Conservation (phyloP, 352 stramenopile species). For the Pythium phragmiticola region DNA sequence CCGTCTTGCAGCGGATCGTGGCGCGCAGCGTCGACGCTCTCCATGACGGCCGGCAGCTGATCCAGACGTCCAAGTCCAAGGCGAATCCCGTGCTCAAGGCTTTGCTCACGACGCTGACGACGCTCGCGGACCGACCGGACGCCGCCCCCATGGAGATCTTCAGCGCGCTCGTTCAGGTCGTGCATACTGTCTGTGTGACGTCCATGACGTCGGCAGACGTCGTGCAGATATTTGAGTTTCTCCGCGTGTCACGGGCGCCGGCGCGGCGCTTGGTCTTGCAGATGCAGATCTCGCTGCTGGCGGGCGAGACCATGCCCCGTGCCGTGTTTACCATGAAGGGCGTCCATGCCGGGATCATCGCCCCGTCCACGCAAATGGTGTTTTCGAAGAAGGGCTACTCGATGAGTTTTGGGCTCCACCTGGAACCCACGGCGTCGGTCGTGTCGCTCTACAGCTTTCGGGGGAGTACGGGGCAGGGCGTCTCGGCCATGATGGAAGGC, state of each 20-base stretch:
- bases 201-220: slow-evolving; percentile 62
- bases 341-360: slow-evolving; percentile 57
- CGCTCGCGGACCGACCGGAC: slow-evolving; percentile 35
- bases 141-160: slow-evolving; percentile 29
- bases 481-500: slow-evolving; percentile 57
- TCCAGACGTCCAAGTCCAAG: slow-evolving; percentile 13
- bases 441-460: slow-evolving; percentile 76
- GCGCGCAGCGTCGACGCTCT: slow-evolving; percentile 16
- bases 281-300: slow-evolving; percentile 55
- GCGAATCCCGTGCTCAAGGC: slow-evolving; percentile 45
- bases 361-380: slow-evolving; percentile 51
- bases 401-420: slow-evolving; percentile 59
- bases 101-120: slow-evolving; percentile 42
- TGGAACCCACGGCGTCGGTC: slow-evolving; percentile 33
- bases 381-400: slow-evolving; percentile 80
- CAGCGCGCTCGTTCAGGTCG: slow-evolving; percentile 43
- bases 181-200: slow-evolving; percentile 45
- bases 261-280: slow-evolving; percentile 50
- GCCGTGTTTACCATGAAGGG: slow-evolving; percentile 76
- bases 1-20: slow-evolving; percentile 17
- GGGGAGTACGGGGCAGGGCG: slow-evolving; percentile 68
- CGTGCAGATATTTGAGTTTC: slow-evolving; percentile 69
- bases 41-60: slow-evolving; percentile 20
- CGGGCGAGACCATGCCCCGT: slow-evolving; percentile 50
- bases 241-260: slow-evolving; percentile 49